phyloP scores from a whole-genome alignment of 2,329 filamentous ascomycete species.

The Fusarium redolens region DNA sequence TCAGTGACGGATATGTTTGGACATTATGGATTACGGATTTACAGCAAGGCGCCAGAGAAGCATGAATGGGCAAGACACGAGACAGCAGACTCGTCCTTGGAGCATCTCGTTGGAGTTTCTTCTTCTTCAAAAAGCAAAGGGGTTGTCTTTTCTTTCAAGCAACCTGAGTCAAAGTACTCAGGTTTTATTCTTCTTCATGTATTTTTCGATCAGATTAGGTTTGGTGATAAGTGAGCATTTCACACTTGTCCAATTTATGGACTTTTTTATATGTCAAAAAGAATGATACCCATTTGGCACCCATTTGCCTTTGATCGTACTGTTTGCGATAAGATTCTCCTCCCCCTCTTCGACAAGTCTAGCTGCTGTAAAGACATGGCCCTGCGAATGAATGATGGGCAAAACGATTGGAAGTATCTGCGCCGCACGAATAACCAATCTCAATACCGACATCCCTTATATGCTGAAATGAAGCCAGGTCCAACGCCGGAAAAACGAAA shows the following conservation, averaged over 20 bases:
- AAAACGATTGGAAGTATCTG: slow-evolving; percentile 44
- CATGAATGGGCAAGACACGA: slow-evolving; percentile 23
- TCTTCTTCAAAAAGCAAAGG: slow-evolving; percentile 14
- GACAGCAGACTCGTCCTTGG: slow-evolving; percentile 13
- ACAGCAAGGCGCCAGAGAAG: slow-evolving; percentile 41
- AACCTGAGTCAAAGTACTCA: neutral
- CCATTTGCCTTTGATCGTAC: slow-evolving; percentile 4
- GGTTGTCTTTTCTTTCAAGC: slow-evolving; percentile 1
- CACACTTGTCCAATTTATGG: slow-evolving; percentile 23
- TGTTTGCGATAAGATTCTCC: slow-evolving; percentile 14
- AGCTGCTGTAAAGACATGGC: slow-evolving; percentile 37
- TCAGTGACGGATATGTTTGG: slow-evolving; percentile 30
- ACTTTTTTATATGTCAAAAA: slow-evolving; percentile 25
- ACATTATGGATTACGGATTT: slow-evolving; percentile 36
- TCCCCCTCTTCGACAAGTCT: slow-evolving; percentile 15
- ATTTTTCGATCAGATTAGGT: neutral
- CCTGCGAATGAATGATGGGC: slow-evolving; percentile 41
- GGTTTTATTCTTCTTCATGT: slow-evolving; percentile 2
- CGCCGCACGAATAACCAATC: slow-evolving; percentile 49
- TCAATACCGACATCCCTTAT: slow-evolving; percentile 44
- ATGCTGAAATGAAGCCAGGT: slow-evolving; percentile 47
- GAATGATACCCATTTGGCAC: slow-evolving; percentile 21
- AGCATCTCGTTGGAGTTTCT: slow-evolving; percentile 37
- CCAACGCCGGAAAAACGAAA: slow-evolving; percentile 49
- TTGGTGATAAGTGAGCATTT: slow-evolving; percentile 16